Percentiles rank a stretch among this genome's conserved stretches.
Evolutionary conservation across 108 stramenopile species (phyloP).

Genomic region (Fistulifera pelliculosa): DNA sequence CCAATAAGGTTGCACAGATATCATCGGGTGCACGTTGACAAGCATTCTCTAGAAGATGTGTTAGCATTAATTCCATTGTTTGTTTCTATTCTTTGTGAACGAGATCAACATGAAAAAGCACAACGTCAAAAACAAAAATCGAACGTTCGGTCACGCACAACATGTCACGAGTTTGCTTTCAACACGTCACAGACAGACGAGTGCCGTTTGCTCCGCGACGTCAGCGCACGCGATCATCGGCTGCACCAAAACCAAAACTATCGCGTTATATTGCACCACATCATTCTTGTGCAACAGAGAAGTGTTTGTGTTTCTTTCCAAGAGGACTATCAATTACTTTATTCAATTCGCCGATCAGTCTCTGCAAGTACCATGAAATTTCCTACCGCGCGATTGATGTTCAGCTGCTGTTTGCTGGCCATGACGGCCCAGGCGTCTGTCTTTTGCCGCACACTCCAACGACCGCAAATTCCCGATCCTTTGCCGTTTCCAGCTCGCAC

Average conservation of each 20-base stretch:
- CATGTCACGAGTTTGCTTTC: not conserved
- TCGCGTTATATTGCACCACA: too few relatives aligned
- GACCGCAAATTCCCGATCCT: not conserved
- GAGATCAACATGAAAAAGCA: too few relatives aligned
- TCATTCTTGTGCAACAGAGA: too few relatives aligned
- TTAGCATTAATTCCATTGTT: not conserved
- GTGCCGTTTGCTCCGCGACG: too few relatives aligned
- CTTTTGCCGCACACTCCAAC: not conserved
- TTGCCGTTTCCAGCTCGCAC: not conserved
- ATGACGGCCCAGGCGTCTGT: slow-evolving; percentile 2
- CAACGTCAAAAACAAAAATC: too few relatives aligned
- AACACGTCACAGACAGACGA: too few relatives aligned
- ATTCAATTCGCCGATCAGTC: not conserved
- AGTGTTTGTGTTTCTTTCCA: too few relatives aligned
- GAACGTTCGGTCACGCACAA: not conserved
- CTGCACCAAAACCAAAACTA: too few relatives aligned
- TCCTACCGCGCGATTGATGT: not conserved
- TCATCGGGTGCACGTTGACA: not conserved
- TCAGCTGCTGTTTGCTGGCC: slow-evolving; percentile 1
- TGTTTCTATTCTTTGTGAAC: too few relatives aligned
- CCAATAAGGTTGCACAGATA: not conserved
- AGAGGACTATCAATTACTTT: too few relatives aligned
- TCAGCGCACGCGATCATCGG: too few relatives aligned
- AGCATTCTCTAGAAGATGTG: not conserved
- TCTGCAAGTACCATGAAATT: not conserved